Conservation (phyloP, 371 early-diverging fungal genomes). For the Sporodiniella umbellata region DNA sequence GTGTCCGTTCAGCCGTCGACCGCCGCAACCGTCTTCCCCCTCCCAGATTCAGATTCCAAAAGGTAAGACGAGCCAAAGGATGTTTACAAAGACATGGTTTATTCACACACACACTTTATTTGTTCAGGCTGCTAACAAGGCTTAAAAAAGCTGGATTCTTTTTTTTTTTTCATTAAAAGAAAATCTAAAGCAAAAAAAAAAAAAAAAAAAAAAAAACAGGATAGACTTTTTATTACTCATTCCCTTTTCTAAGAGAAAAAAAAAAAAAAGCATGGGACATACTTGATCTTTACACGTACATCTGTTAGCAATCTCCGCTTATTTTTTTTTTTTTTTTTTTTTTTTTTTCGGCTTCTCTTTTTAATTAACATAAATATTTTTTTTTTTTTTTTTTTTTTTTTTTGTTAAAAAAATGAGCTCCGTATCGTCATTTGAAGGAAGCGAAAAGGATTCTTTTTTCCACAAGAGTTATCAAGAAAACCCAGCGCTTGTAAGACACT, state of each 20-base stretch:
- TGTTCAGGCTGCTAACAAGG: conserved; percentile 25
- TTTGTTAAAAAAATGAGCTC: conserved; percentile 29
- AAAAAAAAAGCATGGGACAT: too few relatives aligned
- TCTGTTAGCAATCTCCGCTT: not conserved
- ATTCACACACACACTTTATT: not conserved
- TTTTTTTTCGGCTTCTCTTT: too few relatives aligned
- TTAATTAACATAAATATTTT: too few relatives aligned
- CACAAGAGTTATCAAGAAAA: conserved; percentile 31
- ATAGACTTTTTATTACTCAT: too few relatives aligned
- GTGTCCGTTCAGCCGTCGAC: conserved; percentile 89
- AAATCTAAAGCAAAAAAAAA: not conserved
- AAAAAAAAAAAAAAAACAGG: too few relatives aligned
- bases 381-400: conserved; percentile 3
- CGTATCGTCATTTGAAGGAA: conserved; percentile 48
- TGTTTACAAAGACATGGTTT: too few relatives aligned
- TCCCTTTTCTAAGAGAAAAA: too few relatives aligned
- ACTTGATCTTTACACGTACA: not conserved
- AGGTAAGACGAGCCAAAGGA: too few relatives aligned
- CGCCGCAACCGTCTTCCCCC: conserved; percentile 96
- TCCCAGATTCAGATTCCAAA: conserved; percentile 81
- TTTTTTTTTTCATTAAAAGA: not conserved
- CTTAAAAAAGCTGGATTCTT: conserved; percentile 9
- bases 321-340: not conserved
- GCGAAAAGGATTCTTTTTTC: conserved; percentile 40
- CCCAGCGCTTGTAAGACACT: conserved; percentile 24